These are phyloP conservation scores for Talaromyces piceae DNA, from an alignment of 2,329 filamentous ascomycete species.

Conservation along the genomic window DNA sequence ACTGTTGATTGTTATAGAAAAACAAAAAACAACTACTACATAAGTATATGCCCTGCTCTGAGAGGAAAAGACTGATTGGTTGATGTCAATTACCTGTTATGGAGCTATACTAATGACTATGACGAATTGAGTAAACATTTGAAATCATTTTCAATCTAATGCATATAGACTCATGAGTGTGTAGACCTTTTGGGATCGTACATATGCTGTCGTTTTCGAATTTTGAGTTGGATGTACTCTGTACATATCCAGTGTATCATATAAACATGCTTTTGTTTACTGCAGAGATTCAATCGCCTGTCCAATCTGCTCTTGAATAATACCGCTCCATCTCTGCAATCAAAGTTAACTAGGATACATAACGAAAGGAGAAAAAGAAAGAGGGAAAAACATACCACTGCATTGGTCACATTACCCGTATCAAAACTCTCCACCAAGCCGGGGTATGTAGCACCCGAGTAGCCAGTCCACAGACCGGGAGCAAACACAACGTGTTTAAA, in stretches of 20 bases:
- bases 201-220: too few species aligned
- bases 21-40: too few species aligned
- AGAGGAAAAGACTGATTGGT: too few species aligned
- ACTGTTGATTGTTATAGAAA: too few species aligned
- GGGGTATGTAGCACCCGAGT: slow-evolving; percentile 65
- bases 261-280: neutral
- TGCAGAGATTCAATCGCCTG: slow-evolving; percentile 24
- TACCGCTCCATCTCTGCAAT: slow-evolving; percentile 33
- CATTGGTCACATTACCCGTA: slow-evolving; percentile 39
- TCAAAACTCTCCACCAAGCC: slow-evolving; percentile 58
- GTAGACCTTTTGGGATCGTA: too few species aligned
- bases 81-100: too few species aligned
- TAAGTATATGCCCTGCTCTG: too few species aligned
- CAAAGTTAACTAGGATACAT: neutral
- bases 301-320: slow-evolving; percentile 30
- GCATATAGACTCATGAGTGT: too few species aligned
- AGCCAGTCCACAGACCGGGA: slow-evolving; percentile 85
- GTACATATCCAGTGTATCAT: too few species aligned
- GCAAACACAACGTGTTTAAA: slow-evolving; percentile 96
- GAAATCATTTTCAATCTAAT: neutral
- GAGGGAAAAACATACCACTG: slow-evolving; percentile 40
- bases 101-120: neutral
- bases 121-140: neutral
- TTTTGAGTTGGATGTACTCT: too few species aligned
- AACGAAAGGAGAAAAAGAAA: neutral